Conservation (phyloP, 2,329 filamentous ascomycete genomes). For the Neonectria hederae region DNA sequence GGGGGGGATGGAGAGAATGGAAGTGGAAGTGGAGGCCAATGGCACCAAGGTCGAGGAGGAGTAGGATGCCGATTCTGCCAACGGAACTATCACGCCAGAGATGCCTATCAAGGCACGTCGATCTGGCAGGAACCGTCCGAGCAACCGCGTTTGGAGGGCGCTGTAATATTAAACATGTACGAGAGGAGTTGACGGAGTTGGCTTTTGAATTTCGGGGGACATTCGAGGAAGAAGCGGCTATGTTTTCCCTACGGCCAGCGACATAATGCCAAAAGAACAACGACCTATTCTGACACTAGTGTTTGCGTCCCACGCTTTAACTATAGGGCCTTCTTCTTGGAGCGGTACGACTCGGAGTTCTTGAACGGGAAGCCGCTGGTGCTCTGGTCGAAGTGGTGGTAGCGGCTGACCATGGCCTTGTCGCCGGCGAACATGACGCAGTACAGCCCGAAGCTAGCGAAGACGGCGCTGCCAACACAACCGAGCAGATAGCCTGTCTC, state of each 20-base stretch:
- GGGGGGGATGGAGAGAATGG: constrained; percentile 26
- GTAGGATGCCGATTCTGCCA: constrained; percentile 18
- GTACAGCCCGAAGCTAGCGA: constrained; percentile 64
- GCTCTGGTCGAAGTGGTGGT: constrained; percentile 51
- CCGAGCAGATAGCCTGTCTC: constrained; percentile 70
- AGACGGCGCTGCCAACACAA: constrained; percentile 61
- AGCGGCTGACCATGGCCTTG: constrained; percentile 49
- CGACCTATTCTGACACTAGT: constrained; percentile 18
- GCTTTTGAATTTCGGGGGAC: constrained; percentile 20
- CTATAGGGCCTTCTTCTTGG: constrained; percentile 51
- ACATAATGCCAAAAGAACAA: constrained; percentile 26
- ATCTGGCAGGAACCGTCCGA: constrained; percentile 2
- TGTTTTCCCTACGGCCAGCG: constrained; percentile 8
- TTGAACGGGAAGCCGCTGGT: constrained; percentile 53
- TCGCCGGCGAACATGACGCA: constrained; percentile 51
- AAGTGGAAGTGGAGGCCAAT: constrained; percentile 32
- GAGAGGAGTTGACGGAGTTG: constrained; percentile 41
- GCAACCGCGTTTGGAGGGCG: constrained; percentile 5
- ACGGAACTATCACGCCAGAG: constrained; percentile 20
- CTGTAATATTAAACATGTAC: constrained; percentile 32
- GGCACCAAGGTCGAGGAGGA: constrained; percentile 21
- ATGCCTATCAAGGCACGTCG: constrained; percentile 7
- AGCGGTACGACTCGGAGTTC: constrained; percentile 49
- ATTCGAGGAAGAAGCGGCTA: constrained; percentile 10
- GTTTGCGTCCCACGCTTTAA: not conserved